Conservation (phyloP, 225 moss, liverwort and hornwort genomes). For the Polytrichum formosum region DNA sequence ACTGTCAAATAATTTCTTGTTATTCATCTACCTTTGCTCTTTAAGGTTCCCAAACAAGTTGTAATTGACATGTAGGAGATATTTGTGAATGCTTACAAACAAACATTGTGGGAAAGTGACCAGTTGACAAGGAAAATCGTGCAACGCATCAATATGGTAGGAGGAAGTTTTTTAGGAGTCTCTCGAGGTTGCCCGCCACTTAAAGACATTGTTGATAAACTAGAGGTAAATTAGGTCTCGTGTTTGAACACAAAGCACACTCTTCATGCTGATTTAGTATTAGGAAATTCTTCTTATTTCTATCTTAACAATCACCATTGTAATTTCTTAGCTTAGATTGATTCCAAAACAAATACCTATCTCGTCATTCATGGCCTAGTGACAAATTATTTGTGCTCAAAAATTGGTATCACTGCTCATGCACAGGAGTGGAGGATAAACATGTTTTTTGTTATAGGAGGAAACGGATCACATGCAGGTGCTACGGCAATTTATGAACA, state of each 20-base stretch:
- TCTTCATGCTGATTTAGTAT: neutral
- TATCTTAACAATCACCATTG: too few relatives aligned
- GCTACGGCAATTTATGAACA: slow-evolving; percentile 78
- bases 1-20: too few relatives aligned
- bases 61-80: too few relatives aligned
- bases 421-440: slow-evolving; percentile 71
- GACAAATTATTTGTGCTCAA: too few relatives aligned
- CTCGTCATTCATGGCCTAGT: too few relatives aligned
- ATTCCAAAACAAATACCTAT: too few relatives aligned
- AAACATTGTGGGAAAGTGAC: neutral
- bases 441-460: slow-evolving; percentile 93
- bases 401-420: too few relatives aligned
- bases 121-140: slow-evolving; percentile 72
- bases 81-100: too few relatives aligned
- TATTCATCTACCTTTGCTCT: too few relatives aligned
- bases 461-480: slow-evolving; percentile 92
- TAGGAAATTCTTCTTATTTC: neutral
- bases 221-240: slow-evolving; percentile 45
- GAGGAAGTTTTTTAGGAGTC: slow-evolving; percentile 91
- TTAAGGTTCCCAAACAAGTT: too few relatives aligned
- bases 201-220: slow-evolving; percentile 70
- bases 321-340: too few relatives aligned
- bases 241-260: neutral
- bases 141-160: slow-evolving; percentile 83
- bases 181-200: slow-evolving; percentile 85